phyloP scores from a whole-genome alignment of 768 basidiomycete species.

The Scleroderma citrinum region DNA sequence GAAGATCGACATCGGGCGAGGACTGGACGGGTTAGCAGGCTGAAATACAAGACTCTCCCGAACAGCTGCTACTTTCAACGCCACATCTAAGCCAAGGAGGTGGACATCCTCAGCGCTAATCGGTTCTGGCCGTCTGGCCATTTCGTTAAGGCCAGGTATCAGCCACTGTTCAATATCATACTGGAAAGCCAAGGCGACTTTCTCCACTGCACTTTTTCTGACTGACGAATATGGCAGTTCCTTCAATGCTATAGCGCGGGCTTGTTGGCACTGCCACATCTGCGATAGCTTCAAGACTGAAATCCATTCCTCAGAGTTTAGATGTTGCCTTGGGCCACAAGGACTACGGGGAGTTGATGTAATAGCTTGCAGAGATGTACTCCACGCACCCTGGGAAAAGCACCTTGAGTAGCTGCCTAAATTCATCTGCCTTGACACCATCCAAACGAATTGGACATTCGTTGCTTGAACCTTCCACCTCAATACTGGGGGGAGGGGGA shows the following conservation, averaged over 20 bases:
- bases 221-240: slow-evolving; percentile 17
- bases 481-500: slow-evolving; percentile 2
- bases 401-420: slow-evolving; percentile 20
- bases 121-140: slow-evolving; percentile 13
- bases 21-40: background rate
- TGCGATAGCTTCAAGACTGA: slow-evolving; percentile 33
- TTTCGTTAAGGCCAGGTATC: slow-evolving; percentile 20
- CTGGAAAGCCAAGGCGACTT: slow-evolving; percentile 25
- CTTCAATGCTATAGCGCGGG: slow-evolving; percentile 27
- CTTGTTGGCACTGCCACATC: slow-evolving; percentile 31
- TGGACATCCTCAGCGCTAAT: slow-evolving; percentile 11
- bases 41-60: slow-evolving; percentile 11
- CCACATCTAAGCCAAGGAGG: slow-evolving; percentile 12
- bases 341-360: background rate
- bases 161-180: slow-evolving; percentile 32
- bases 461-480: slow-evolving; percentile 16
- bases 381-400: slow-evolving; percentile 13
- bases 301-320: slow-evolving; percentile 28
- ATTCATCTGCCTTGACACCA: slow-evolving; percentile 16
- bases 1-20: background rate
- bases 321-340: background rate
- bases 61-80: slow-evolving; percentile 17
- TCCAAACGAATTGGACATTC: slow-evolving; percentile 18
- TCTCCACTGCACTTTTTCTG: slow-evolving; percentile 13
- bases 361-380: background rate